Base-by-base conservation (phyloP, 768 basidiomycete species). In the Albatrellus ellisii region DNA sequence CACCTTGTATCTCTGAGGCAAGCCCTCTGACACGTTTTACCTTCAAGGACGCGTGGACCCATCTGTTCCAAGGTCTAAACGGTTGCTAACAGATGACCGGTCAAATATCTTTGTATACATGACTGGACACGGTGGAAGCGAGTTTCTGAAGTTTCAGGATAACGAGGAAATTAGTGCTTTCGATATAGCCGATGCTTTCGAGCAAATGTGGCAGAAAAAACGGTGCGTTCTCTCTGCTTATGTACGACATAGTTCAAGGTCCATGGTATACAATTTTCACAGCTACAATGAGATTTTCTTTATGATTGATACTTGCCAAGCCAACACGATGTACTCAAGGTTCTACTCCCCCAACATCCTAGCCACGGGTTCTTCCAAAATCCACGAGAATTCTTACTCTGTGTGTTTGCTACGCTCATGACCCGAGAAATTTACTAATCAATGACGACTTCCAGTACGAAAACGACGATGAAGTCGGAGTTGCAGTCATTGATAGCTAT, bases 61-160 rank as follows among this genome's bases (percentile, higher is more conserved):
- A 1, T 83, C 87, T 2, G 73, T 89, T 2, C 92, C 94, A 3
- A 79, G 89, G 7, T 89, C 86, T 0, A 98, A 99, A 54, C 82
- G 94, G 12, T 73, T 99, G 3, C 66, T 95, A 29, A 82, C 88
- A 0, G 92, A 99, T 53, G 82, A 88, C 43, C 67, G 77, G 22
- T 90, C 86, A 5, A 98, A 98, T 54, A 69, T 99, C 46, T 97
- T 98, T 56, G 77, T 99, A 15, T 98, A 95, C 61, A 86, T 98
- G 88, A 94, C 95, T 0, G 95, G 95, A 0, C 95, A 98, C 52
- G 95, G 95, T 10, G 95, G 95, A 1, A 85, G 94, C 53, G 95
- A 95, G 59, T 99, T 98, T 58, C 75, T 99, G 55, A 98, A 99
- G 59, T 98, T 99, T 59, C 95, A 99, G 57, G 95, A 99, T 57